A percentile compares a stretch with the other conserved stretches of the same genome.
These are phyloP conservation scores for Citrus unshiu DNA, from an alignment of 345 rosid genomes.

Conservation along the genomic window DNA sequence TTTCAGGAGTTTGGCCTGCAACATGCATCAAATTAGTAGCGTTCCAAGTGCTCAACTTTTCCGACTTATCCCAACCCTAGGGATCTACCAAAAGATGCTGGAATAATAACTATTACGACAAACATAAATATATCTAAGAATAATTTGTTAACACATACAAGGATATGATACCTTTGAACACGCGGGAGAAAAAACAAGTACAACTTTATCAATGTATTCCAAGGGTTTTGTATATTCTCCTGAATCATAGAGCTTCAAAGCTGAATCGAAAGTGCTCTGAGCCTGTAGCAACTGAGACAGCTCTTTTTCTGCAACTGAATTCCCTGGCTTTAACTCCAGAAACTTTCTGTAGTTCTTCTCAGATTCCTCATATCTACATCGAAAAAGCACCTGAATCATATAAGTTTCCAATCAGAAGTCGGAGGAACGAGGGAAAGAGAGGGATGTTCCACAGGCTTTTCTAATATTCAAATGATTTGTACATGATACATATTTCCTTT, in stretches of 20 bases:
- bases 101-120: not conserved
- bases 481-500: not conserved
- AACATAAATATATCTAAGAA: not conserved
- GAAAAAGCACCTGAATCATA: constrained; percentile 34
- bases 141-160: not conserved
- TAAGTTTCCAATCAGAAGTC: constrained; percentile 28
- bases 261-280: constrained; percentile 72
- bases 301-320: constrained; percentile 76
- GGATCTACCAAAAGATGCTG: not conserved
- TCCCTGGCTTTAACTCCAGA: constrained; percentile 69
- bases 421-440: not conserved
- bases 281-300: constrained; percentile 93
- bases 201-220: constrained; percentile 85
- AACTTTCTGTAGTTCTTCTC: constrained; percentile 64
- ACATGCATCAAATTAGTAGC: constrained; percentile 1
- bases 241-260: constrained; percentile 59
- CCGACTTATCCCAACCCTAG: not conserved
- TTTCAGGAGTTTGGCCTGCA: constrained; percentile 86
- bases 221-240: constrained; percentile 66
- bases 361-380: constrained; percentile 83
- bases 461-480: not conserved
- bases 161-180: constrained; percentile 68
- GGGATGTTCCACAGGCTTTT: not conserved
- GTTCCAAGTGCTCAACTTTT: constrained; percentile 1
- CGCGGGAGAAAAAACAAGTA: constrained; percentile 90